phyloP scores from a whole-genome alignment of 139 green algal genomes.

The Asterochloris sp. region DNA sequence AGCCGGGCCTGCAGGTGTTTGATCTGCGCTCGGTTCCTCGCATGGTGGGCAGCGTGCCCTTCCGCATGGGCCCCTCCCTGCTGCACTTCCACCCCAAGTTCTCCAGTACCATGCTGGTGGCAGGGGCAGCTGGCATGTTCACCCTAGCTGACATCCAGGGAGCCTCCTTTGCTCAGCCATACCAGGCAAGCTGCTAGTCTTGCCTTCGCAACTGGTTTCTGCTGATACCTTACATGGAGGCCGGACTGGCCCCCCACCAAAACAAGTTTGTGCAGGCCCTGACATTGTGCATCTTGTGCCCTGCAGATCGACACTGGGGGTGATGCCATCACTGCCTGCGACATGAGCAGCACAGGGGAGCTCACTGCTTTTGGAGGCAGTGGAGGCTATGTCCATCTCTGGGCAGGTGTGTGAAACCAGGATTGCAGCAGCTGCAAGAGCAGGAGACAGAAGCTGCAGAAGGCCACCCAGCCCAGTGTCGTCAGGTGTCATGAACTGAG shows the following conservation, averaged over 20 bases:
- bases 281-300: neutral
- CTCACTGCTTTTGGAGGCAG: constrained; percentile 63
- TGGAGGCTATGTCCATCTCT: constrained; percentile 82
- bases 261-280: neutral
- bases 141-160: constrained; percentile 54
- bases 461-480: no score
- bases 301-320: constrained; percentile 56
- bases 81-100: constrained; percentile 75
- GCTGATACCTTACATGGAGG: neutral
- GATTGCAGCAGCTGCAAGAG: neutral
- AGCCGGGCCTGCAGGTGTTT: constrained; percentile 45
- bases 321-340: constrained; percentile 43
- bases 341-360: constrained; percentile 58
- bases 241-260: neutral
- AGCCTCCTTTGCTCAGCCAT: constrained; percentile 20
- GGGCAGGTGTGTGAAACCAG: constrained; percentile 26
- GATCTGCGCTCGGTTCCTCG: constrained; percentile 54
- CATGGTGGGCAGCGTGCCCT: constrained; percentile 55
- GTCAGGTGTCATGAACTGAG: no score
- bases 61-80: constrained; percentile 30
- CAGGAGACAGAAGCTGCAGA: no score
- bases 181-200: constrained; percentile 40
- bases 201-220: neutral
- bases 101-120: constrained; percentile 59
- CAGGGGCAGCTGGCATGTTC: constrained; percentile 50